A percentile compares a stretch with the other conserved stretches of the same genome.
These are phyloP conservation scores for Pleurotus tuoliensis DNA, from an alignment of 768 basidiomycete genomes.

Conservation along the genomic window DNA sequence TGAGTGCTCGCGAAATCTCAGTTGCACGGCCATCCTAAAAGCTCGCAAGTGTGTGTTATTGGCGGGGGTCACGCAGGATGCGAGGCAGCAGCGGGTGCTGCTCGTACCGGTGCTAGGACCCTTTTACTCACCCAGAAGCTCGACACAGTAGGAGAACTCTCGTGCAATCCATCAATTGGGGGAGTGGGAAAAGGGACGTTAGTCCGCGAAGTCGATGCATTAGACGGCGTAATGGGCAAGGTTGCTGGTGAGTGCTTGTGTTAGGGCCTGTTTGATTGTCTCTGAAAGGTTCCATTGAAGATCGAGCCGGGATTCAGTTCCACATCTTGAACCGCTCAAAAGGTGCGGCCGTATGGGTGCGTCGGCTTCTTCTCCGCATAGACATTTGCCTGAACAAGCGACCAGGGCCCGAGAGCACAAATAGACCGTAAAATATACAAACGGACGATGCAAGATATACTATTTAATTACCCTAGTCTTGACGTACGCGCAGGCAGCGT, in stretches of 20 bases:
- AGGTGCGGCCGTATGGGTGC: constrained; percentile 86
- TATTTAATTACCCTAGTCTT: constrained; percentile 66
- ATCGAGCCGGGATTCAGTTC: constrained; percentile 87
- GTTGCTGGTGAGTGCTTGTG: constrained; percentile 60
- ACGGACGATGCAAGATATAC: constrained; percentile 67
- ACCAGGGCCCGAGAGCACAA: constrained; percentile 83
- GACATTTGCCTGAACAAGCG: background rate
- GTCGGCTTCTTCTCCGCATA: constrained; percentile 15
- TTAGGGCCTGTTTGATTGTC: background rate
- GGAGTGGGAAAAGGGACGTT: constrained; percentile 91
- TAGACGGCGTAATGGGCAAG: constrained; percentile 82
- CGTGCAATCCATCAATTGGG: constrained; percentile 91
- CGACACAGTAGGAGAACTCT: constrained; percentile 77
- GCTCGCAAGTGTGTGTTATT: constrained; percentile 66
- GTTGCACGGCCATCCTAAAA: background rate
- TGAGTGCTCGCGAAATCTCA: background rate
- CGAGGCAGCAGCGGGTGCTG: constrained; percentile 85
- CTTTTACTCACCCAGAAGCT: constrained; percentile 78
- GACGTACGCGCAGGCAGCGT: constrained; percentile 71
- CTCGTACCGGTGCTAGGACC: constrained; percentile 78
- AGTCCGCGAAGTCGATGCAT: constrained; percentile 87
- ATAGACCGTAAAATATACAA: constrained; percentile 86
- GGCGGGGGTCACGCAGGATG: constrained; percentile 93
- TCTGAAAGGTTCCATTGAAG: constrained; percentile 29
- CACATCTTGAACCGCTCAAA: constrained; percentile 82